Evolutionary conservation across 2,329 filamentous ascomycete genomes (phyloP).

Genomic region (Zymoseptoria tritici): DNA sequence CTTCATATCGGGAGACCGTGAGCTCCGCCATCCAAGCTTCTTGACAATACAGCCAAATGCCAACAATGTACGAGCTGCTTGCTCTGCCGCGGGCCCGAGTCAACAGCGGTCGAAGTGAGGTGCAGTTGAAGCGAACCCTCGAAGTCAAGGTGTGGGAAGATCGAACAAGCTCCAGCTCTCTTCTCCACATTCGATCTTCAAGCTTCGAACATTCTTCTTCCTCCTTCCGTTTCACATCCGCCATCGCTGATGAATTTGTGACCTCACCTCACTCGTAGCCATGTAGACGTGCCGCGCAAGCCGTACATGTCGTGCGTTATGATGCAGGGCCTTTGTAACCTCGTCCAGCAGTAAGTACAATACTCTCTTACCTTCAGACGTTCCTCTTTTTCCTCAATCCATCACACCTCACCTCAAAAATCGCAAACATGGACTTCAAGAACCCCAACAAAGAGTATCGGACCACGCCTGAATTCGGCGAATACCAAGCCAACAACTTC

Average conservation of each 20-base stretch:
- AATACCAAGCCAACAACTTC: slow-evolving; percentile 51
- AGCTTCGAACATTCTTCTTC: background rate
- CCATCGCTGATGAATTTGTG: background rate
- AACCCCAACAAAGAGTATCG: slow-evolving; percentile 46
- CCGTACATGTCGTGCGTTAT: background rate
- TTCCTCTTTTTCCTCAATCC: background rate
- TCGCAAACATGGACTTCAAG: slow-evolving; percentile 38
- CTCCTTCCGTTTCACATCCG: background rate
- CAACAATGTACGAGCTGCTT: no score
- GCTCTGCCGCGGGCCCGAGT: no score
- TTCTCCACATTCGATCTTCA: background rate
- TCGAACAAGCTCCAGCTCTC: background rate
- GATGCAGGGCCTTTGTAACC: background rate
- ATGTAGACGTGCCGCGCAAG: background rate
- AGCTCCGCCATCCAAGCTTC: no score
- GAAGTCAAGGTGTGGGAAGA: background rate
- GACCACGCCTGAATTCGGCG: slow-evolving; percentile 47
- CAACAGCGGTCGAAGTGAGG: no score
- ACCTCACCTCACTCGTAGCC: background rate
- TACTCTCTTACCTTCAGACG: background rate
- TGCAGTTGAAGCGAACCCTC: no score
- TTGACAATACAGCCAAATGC: no score
- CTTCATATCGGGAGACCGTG: no score
- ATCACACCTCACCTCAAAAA: background rate
- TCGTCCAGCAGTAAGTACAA: background rate